Evolutionary conservation across 1,284 basidiomycete genomes (phyloP).

Genomic region (Bondarzewia mesenterica): DNA sequence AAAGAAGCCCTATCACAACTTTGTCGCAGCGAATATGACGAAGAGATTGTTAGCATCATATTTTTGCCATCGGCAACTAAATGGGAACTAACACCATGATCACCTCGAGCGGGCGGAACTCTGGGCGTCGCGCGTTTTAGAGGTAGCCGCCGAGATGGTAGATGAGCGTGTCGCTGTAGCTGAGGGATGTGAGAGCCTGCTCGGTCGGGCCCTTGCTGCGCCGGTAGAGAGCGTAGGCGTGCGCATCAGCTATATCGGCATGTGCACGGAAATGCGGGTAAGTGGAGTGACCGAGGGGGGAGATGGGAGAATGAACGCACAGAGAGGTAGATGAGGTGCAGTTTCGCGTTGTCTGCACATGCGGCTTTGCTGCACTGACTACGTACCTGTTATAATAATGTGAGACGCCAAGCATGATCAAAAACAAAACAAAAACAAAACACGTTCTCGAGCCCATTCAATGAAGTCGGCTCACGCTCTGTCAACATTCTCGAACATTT

Average conservation of each 20-base stretch:
- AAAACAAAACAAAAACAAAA: too few relatives aligned
- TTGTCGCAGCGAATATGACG: neutral
- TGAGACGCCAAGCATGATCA: neutral
- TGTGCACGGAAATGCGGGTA: too few relatives aligned
- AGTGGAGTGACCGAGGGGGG: slow-evolving; percentile 1
- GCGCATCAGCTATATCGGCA: slow-evolving; percentile 40
- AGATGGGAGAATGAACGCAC: slow-evolving; percentile 27
- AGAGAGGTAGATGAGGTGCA: slow-evolving; percentile 64
- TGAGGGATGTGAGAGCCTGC: slow-evolving; percentile 50
- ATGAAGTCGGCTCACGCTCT: slow-evolving; percentile 52
- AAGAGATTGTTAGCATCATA: neutral
- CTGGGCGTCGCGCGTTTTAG: slow-evolving; percentile 31
- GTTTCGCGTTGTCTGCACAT: slow-evolving; percentile 35
- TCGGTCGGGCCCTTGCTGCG: slow-evolving; percentile 73
- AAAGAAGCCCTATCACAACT: slow-evolving; percentile 34
- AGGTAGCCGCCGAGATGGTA: slow-evolving; percentile 59
- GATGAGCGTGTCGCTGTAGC: slow-evolving; percentile 60
- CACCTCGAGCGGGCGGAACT: slow-evolving; percentile 32
- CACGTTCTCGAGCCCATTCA: too few relatives aligned
- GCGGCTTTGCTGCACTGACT: slow-evolving; percentile 63
- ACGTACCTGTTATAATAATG: slow-evolving; percentile 45
- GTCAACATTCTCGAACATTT: slow-evolving; percentile 73
- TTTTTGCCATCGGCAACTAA: neutral
- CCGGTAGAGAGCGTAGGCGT: slow-evolving; percentile 42
- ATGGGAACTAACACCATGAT: slow-evolving; percentile 30